Evolutionary conservation across 2,329 filamentous ascomycete genomes (phyloP).

Genomic region (Claviceps sp.): DNA sequence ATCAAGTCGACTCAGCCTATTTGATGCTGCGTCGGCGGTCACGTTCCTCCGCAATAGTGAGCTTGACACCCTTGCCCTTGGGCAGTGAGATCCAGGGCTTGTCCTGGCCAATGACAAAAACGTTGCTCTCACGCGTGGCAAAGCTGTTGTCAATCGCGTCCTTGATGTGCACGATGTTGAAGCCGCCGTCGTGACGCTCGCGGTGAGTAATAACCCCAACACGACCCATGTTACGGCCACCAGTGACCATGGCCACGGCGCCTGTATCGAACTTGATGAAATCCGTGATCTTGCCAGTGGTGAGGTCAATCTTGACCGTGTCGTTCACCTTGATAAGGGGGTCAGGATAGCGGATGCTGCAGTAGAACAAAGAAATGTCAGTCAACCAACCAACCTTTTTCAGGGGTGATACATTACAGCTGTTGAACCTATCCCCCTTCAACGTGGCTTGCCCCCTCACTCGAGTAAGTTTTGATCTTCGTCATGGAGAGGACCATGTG

Average conservation of each 20-base stretch:
- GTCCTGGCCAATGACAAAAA: constrained; percentile 96
- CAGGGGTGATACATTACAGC: constrained; percentile 44
- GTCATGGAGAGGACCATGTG: neutral
- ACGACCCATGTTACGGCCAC: constrained; percentile 99
- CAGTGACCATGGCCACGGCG: constrained; percentile 94
- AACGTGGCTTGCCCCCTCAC: constrained; percentile 9
- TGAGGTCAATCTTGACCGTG: constrained; percentile 97
- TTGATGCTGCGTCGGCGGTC: constrained; percentile 63
- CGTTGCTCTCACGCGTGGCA: constrained; percentile 98
- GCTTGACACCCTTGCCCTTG: constrained; percentile 99
- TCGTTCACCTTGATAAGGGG: constrained; percentile 99
- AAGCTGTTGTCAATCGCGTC: constrained; percentile 99
- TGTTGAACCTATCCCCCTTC: constrained; percentile 19
- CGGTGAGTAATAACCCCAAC: constrained; percentile 99
- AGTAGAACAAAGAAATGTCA: constrained; percentile 19
- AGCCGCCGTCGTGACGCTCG: constrained; percentile 99
- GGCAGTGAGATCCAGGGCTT: constrained; percentile 99
- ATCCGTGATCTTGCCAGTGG: constrained; percentile 95
- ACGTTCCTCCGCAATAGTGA: constrained; percentile 97
- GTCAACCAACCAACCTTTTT: constrained; percentile 7
- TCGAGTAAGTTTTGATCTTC: neutral
- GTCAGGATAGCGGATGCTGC: constrained; percentile 98
- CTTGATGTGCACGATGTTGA: constrained; percentile 99
- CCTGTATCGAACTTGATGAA: constrained; percentile 99
- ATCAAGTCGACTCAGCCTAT: neutral